Evolutionary conservation across 225 moss, liverwort and hornwort species (phyloP).

Genomic region (Marchantia polymorpha): DNA sequence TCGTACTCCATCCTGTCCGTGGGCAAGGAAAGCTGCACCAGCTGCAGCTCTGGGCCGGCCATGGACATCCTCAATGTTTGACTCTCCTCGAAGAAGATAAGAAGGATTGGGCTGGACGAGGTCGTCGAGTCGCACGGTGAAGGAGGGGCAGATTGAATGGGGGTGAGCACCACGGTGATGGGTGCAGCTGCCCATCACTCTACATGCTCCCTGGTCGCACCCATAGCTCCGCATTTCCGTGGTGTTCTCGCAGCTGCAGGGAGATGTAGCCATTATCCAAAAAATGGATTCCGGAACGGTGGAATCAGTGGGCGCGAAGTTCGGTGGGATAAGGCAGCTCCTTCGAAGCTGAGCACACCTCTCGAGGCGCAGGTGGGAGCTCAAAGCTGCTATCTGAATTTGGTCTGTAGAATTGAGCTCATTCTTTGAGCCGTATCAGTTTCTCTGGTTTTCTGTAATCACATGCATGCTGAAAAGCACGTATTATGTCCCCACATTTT

Average conservation of each 20-base stretch:
- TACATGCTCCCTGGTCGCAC: not conserved
- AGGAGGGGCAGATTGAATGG: conserved; percentile 14
- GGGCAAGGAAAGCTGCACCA: not conserved
- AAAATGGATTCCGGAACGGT: not conserved
- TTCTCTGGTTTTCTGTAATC: not conserved
- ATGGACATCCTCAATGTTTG: conserved; percentile 1
- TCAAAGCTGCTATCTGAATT: not conserved
- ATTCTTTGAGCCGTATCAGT: not conserved
- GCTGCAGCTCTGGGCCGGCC: not conserved
- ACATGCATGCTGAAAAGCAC: not conserved
- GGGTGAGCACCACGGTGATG: conserved; percentile 38
- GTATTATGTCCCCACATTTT: not conserved
- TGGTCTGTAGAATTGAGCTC: not conserved
- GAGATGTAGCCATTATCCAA: not conserved
- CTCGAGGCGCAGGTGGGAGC: conserved; percentile 14
- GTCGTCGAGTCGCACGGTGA: not conserved
- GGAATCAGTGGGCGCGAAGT: not conserved
- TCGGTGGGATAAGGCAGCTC: not conserved
- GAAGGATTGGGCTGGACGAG: not conserved
- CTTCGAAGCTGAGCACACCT: conserved; percentile 5
- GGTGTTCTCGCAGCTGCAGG: not conserved
- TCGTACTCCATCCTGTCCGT: not conserved
- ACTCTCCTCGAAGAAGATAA: not conserved
- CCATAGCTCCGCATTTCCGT: not conserved
- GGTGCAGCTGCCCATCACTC: conserved; percentile 22